These are phyloP conservation scores for Aspergillus neotritici DNA, from an alignment of 2,329 filamentous ascomycete genomes.

Conservation along the genomic window DNA sequence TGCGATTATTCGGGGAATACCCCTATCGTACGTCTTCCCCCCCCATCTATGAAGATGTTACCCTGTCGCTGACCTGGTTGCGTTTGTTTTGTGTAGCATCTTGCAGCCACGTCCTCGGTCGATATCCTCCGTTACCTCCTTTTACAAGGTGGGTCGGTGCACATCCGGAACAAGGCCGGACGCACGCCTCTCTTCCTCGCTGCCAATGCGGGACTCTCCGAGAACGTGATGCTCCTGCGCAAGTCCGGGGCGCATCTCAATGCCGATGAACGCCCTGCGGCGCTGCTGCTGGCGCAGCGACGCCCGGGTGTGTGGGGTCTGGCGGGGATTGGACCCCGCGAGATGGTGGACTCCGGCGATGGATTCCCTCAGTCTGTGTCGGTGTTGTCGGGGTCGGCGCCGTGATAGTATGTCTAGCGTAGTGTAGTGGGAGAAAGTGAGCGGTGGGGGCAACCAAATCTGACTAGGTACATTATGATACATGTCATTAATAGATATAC, in stretches of 20 bases:
- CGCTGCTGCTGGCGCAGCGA: conserved; percentile 44
- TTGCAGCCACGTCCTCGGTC: conserved; percentile 52
- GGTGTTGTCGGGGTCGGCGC: too few relatives aligned
- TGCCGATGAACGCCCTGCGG: conserved; percentile 50
- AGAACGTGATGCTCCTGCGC: conserved; percentile 51
- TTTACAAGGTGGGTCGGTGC: conserved; percentile 53
- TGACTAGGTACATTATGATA: too few relatives aligned
- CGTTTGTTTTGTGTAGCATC: conserved; percentile 38
- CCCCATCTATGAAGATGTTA: not conserved
- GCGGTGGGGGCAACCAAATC: too few relatives aligned
- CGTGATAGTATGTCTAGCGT: too few relatives aligned
- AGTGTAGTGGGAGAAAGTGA: too few relatives aligned
- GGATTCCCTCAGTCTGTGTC: too few relatives aligned
- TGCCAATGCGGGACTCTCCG: conserved; percentile 50
- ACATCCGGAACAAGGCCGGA: conserved; percentile 53
- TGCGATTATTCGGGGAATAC: conserved; percentile 80
- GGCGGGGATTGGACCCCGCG: conserved; percentile 33
- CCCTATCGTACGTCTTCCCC: conserved; percentile 34
- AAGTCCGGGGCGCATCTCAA: conserved; percentile 57
- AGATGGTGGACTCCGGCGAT: conserved; percentile 10
- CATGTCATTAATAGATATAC: too few relatives aligned
- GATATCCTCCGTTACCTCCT: conserved; percentile 53
- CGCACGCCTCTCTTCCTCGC: conserved; percentile 57
- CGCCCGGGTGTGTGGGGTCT: conserved; percentile 39
- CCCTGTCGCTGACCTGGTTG: not conserved